Percentiles rank a stretch among this genome's conserved stretches.
Conservation (phyloP, 208 protist genomes). For the Leishmania mexicana region DNA sequence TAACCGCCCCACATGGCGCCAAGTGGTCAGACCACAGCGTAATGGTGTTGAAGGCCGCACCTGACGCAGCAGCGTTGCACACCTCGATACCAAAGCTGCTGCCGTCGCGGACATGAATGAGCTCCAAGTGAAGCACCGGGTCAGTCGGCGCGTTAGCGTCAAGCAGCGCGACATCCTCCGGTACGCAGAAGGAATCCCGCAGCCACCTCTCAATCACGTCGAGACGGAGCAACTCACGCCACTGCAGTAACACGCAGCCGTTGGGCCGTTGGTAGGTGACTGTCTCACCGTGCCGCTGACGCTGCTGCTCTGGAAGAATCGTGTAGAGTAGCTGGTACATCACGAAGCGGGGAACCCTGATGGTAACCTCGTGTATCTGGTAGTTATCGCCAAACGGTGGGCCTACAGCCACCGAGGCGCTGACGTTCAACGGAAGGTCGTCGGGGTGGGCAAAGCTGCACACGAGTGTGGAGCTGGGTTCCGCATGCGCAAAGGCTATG, state of each 20-base stretch:
- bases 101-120: conserved; percentile 77
- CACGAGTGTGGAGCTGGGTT: conserved; percentile 46
- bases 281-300: neutral
- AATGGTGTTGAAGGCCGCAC: conserved; percentile 28
- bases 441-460: conserved; percentile 64
- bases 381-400: conserved; percentile 49
- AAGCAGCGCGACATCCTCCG: conserved; percentile 24
- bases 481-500: conserved; percentile 14
- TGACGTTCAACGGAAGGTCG: conserved; percentile 58
- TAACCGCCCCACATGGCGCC: conserved; percentile 81
- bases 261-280: conserved; percentile 28
- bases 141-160: conserved; percentile 33
- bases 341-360: conserved; percentile 85
- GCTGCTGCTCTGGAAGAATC: conserved; percentile 7
- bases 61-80: conserved; percentile 27
- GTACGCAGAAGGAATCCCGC: conserved; percentile 52
- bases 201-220: conserved; percentile 47
- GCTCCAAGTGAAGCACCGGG: conserved; percentile 37
- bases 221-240: conserved; percentile 47
- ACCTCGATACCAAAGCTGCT: conserved; percentile 52
- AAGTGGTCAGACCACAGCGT: conserved; percentile 79
- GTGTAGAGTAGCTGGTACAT: conserved; percentile 63
- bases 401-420: conserved; percentile 87
- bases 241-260: conserved; percentile 51
- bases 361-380: conserved; percentile 84